These are phyloP conservation scores for Calonectria honghensis DNA, from an alignment of 2,329 filamentous ascomycete species.

Conservation along the genomic window DNA sequence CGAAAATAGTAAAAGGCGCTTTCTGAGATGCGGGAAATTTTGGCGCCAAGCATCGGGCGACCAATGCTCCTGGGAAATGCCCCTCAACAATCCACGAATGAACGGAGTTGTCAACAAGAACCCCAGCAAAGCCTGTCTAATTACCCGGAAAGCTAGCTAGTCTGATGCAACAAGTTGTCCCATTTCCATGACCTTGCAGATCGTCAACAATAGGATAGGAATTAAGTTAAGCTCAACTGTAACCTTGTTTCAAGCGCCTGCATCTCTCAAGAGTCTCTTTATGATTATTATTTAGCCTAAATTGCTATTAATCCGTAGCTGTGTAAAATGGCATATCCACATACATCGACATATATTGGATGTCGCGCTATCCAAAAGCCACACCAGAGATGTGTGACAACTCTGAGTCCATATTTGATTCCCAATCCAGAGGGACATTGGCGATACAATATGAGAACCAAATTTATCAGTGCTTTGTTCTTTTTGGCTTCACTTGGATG, in stretches of 20 bases:
- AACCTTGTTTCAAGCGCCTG: not conserved
- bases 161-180: not conserved
- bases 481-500: not conserved
- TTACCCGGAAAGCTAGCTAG: not conserved
- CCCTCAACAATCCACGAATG: not conserved
- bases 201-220: not conserved
- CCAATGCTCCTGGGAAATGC: not conserved
- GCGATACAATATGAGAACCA: not conserved
- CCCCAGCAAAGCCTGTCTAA: not conserved
- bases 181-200: not conserved
- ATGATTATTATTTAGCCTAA: not conserved
- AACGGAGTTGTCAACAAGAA: not conserved
- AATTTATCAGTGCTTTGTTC: not conserved
- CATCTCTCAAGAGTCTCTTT: not conserved
- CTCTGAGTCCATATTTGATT: not conserved
- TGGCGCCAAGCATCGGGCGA: not conserved
- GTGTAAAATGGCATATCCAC: not conserved
- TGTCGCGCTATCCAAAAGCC: not conserved
- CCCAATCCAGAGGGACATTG: not conserved
- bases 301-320: not conserved
- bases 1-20: no score
- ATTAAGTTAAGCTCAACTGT: conserved; percentile 2
- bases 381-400: not conserved
- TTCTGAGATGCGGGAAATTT: not conserved
- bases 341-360: not conserved